Evolutionary conservation across 2,329 filamentous ascomycete species (phyloP), one percentile per base, ranked within the genome.

Genomic region (Aspergillus sp.): DNA sequence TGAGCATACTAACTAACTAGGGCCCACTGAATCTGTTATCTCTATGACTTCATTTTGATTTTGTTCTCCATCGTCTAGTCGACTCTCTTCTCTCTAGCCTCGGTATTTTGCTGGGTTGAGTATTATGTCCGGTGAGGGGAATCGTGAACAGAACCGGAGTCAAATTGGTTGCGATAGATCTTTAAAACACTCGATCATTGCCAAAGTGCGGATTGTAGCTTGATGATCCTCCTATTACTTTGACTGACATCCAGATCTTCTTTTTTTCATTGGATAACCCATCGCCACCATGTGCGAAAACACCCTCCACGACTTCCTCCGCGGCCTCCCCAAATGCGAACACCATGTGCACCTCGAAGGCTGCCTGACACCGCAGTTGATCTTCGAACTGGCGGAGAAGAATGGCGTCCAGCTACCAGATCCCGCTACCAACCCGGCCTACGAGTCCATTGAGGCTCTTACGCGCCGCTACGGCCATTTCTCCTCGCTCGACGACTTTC

Each of bases 301-400:
- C 33, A 57, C 68, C 9, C 65, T 80, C 44, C 80, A 82, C 66
- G 63, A 72, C 38, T 81, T 87, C 62, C 74, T 89, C 34, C 66
- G 70, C 44, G 75, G 75, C 30, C 76, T 90, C 29, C 86, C 86
- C 52, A 90, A 90, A 72, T 86, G 83, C 68, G 86, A 91, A 64
- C 86, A 89, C 61, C 86, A 90, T 67, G 78, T 90, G 45, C 86
- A 91, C 62, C 75, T 91, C 32, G 86, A 90, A 66, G 86, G 86
- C 46, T 83, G 83, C 8, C 75, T 91, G 34, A 81, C 82, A 36
- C 84, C 86, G 1, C 69, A 75, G 46, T 73, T 88, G 35, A 78
- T 89, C 51, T 90, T 89, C 70, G 60, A 72, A 29, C 79, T 91
- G 4, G 83, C 86, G 4, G 62, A 69, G 33, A 78, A 78, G 58